Percentiles rank a stretch among this genome's conserved stretches.
Evolutionary conservation across 495 filamentous ascomycete species (phyloP).

Genomic region (Lepraria neglecta): DNA sequence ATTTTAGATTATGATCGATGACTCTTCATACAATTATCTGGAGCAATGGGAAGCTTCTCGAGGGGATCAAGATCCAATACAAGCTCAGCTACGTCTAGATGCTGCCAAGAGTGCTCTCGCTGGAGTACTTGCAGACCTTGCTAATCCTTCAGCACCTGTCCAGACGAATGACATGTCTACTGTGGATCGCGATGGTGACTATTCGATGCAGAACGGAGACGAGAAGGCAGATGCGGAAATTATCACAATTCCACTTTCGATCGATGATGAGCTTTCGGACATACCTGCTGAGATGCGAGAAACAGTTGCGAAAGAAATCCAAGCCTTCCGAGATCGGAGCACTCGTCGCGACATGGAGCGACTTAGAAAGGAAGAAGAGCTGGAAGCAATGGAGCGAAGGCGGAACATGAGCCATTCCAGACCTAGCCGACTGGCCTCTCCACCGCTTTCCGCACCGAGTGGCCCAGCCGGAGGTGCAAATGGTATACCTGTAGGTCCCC

Average conservation of each 20-base stretch:
- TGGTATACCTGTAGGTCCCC: slow-evolving; percentile 78
- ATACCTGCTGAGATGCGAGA: slow-evolving; percentile 97
- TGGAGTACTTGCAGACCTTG: slow-evolving; percentile 60
- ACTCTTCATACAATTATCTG: slow-evolving; percentile 83
- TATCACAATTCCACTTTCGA: slow-evolving; percentile 80
- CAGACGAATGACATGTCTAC: slow-evolving; percentile 44
- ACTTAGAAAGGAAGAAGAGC: slow-evolving; percentile 78
- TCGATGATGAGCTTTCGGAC: slow-evolving; percentile 91
- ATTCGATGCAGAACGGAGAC: slow-evolving; percentile 60
- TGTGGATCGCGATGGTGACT: slow-evolving; percentile 61
- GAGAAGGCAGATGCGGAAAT: slow-evolving; percentile 64
- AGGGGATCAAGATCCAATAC: slow-evolving; percentile 59
- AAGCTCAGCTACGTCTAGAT: slow-evolving; percentile 61
- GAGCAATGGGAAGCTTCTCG: slow-evolving; percentile 66
- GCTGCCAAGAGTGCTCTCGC: slow-evolving; percentile 59
- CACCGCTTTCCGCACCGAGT: slow-evolving; percentile 57
- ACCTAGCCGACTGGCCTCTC: slow-evolving; percentile 63
- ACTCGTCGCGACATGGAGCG: slow-evolving; percentile 84
- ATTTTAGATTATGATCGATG: slow-evolving; percentile 56
- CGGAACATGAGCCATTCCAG: slow-evolving; percentile 58
- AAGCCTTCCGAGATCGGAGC: slow-evolving; percentile 86
- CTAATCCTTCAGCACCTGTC: slow-evolving; percentile 54
- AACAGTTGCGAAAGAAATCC: slow-evolving; percentile 89
- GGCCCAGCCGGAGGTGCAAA: slow-evolving; percentile 71
- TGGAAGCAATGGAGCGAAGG: slow-evolving; percentile 77